Evolutionary conservation across 2,329 filamentous ascomycete species (phyloP).

Genomic region (Dothideomycetidae sp.): DNA sequence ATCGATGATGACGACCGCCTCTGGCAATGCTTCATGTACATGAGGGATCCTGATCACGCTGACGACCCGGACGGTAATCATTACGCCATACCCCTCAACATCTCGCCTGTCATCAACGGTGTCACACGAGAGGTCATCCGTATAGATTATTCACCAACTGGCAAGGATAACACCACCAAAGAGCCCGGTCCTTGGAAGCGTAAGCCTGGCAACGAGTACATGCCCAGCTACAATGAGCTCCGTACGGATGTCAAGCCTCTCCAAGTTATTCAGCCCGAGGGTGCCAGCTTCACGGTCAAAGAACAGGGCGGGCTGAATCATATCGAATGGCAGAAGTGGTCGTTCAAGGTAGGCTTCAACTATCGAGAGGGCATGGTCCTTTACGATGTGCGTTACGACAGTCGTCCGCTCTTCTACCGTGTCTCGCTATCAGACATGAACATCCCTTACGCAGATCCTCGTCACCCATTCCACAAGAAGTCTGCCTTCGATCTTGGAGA

Average conservation of each 20-base stretch:
- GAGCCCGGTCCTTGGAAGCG: slow-evolving; percentile 44
- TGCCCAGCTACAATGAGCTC: slow-evolving; percentile 46
- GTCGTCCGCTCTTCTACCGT: slow-evolving; percentile 52
- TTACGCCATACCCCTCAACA: slow-evolving; percentile 52
- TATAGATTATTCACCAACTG: slow-evolving; percentile 56
- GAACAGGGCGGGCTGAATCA: slow-evolving; percentile 39
- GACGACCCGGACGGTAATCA: slow-evolving; percentile 51
- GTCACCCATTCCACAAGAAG: slow-evolving; percentile 55
- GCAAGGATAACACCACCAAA: slow-evolving; percentile 44
- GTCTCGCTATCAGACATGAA: slow-evolving; percentile 55
- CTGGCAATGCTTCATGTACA: slow-evolving; percentile 53
- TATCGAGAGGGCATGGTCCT: slow-evolving; percentile 51
- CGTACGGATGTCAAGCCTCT: slow-evolving; percentile 50
- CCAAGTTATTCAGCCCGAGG: slow-evolving; percentile 50
- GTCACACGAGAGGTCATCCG: slow-evolving; percentile 50
- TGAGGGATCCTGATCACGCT: slow-evolving; percentile 47
- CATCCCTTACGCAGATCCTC: slow-evolving; percentile 48
- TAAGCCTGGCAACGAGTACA: slow-evolving; percentile 49
- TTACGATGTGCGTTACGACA: slow-evolving; percentile 41
- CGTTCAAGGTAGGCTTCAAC: slow-evolving; percentile 47
- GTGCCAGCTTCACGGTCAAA: slow-evolving; percentile 44
- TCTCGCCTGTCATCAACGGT: slow-evolving; percentile 52
- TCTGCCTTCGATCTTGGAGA: slow-evolving; percentile 58
- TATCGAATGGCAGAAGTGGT: slow-evolving; percentile 54
- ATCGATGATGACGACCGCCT: slow-evolving; percentile 34